phyloP scores from a whole-genome alignment of 768 basidiomycete species.

The Kwoniella bestiolae region DNA sequence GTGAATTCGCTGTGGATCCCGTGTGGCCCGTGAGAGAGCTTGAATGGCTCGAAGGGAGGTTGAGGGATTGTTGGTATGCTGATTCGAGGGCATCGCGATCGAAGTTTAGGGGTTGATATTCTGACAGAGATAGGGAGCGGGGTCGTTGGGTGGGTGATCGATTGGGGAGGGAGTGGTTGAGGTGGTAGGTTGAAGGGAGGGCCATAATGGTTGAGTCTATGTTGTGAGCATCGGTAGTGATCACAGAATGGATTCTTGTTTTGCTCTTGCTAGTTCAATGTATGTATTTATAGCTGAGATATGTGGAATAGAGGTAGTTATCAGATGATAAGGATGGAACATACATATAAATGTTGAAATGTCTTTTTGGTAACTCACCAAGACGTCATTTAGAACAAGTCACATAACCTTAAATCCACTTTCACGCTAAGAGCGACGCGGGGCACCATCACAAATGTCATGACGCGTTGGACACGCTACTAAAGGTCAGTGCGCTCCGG shows the following conservation, averaged over 20 bases:
- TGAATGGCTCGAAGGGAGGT: slow-evolving; percentile 16
- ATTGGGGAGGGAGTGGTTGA: slow-evolving; percentile 35
- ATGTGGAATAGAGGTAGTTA: not conserved
- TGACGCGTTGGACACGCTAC: not conserved
- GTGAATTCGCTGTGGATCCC: not conserved
- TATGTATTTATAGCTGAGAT: not conserved
- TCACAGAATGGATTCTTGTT: not conserved
- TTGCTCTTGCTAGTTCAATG: not conserved
- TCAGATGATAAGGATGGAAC: not conserved
- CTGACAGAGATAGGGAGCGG: slow-evolving; percentile 39
- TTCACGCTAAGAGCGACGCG: not conserved
- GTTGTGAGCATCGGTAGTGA: not conserved
- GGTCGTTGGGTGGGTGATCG: slow-evolving; percentile 38
- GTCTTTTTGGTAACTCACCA: not conserved
- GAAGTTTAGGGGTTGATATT: slow-evolving; percentile 46
- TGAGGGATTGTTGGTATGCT: slow-evolving; percentile 34
- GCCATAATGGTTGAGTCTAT: slow-evolving; percentile 39
- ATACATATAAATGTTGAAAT: not conserved
- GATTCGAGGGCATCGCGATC: slow-evolving; percentile 44
- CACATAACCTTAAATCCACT: not conserved
- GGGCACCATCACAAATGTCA: not conserved
- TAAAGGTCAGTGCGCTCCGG: not conserved
- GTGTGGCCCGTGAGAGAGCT: slow-evolving; percentile 16
- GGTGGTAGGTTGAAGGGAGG: slow-evolving; percentile 30
- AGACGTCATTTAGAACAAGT: not conserved